Conservation (phyloP, 139 green algal species). For the Nannochloris sp. region DNA sequence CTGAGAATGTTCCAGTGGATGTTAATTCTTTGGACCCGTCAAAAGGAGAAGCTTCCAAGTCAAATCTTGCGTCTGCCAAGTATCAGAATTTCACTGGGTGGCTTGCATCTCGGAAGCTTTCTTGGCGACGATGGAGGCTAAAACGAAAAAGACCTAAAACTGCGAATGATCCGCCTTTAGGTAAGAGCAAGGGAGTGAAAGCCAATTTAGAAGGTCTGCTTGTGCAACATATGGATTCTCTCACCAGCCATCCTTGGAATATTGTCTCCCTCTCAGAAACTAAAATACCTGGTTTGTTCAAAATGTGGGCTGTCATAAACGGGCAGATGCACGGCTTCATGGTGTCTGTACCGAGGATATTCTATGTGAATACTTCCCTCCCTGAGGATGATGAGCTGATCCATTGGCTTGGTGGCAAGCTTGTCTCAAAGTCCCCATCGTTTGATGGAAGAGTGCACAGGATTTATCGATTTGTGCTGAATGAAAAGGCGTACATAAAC, state of each 20-base stretch:
- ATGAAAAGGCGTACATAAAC: constrained; percentile 50
- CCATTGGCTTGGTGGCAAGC: neutral
- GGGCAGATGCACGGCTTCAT: constrained; percentile 46
- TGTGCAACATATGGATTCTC: constrained; percentile 34
- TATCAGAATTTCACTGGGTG: constrained; percentile 33
- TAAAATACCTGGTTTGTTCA: constrained; percentile 22
- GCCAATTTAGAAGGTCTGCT: constrained; percentile 42
- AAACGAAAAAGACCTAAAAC: constrained; percentile 26
- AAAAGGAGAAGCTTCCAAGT: neutral
- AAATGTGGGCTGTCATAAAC: constrained; percentile 50
- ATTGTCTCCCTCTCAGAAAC: constrained; percentile 65
- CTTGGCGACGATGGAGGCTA: constrained; percentile 45
- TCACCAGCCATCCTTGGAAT: constrained; percentile 57
- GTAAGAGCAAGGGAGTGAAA: neutral
- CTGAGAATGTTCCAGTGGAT: constrained; percentile 8
- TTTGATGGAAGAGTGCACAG: constrained; percentile 30
- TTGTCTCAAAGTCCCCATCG: constrained; percentile 42
- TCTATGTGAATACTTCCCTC: constrained; percentile 49
- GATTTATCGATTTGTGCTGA: constrained; percentile 57
- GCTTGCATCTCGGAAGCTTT: constrained; percentile 67
- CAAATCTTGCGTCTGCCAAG: neutral
- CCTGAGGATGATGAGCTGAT: constrained; percentile 11
- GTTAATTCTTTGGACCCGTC: neutral
- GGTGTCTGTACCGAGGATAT: constrained; percentile 47
- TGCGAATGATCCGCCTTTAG: constrained; percentile 10